These are phyloP conservation scores for Spathaspora hagerdaliae DNA, from an alignment of 805 yeast species.

Conservation along the genomic window DNA sequence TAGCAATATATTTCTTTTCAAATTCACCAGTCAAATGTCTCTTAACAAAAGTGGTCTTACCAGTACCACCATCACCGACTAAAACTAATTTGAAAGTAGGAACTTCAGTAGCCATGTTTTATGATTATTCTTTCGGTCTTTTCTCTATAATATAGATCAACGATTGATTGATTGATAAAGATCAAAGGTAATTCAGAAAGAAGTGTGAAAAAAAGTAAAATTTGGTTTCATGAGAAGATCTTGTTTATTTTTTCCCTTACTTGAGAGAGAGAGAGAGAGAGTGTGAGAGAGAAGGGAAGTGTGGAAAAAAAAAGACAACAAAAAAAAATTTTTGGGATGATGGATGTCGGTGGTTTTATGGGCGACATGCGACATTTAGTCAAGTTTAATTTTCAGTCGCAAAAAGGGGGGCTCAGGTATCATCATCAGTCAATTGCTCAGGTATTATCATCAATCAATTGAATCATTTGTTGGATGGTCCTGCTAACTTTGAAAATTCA, in stretches of 20 bases:
- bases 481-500: no score
- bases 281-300: not conserved
- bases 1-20: constrained; percentile 98
- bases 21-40: constrained; percentile 99
- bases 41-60: constrained; percentile 99
- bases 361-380: no score
- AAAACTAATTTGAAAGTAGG: constrained; percentile 97
- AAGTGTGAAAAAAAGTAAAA: not conserved
- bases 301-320: not conserved
- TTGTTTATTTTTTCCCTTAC: constrained; percentile 2
- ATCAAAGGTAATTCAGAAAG: not conserved
- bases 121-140: constrained; percentile 4
- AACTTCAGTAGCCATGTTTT: constrained; percentile 68
- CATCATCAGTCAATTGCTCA: no score
- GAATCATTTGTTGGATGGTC: no score
- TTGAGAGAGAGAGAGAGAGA: not conserved
- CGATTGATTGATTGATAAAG: constrained; percentile 1
- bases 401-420: no score
- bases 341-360: no score
- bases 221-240: not conserved
- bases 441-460: no score
- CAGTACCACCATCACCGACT: constrained; percentile 99
- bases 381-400: no score
- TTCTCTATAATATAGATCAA: not conserved
- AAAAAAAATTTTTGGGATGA: not conserved